Evolutionary conservation across 352 stramenopile species (phyloP).

Genomic region (Phytopythium ostracodes): DNA sequence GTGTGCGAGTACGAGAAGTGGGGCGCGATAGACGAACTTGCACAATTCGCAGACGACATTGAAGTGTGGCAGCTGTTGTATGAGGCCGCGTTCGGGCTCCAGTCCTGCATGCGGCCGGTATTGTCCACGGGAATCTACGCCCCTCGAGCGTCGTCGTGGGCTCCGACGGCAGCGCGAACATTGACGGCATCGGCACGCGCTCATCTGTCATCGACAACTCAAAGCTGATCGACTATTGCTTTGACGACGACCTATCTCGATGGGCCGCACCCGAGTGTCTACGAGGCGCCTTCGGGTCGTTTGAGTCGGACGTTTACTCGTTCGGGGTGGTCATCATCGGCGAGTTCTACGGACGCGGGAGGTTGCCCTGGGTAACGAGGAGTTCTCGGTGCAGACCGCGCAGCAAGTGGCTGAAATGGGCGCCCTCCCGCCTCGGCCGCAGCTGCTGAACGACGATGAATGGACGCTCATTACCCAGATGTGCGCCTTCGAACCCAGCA

Average conservation of each 20-base stretch:
- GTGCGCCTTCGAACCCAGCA: background rate
- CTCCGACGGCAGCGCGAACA: slow-evolving; percentile 3
- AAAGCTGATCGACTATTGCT: background rate
- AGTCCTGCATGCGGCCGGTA: slow-evolving; percentile 4
- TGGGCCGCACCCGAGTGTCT: slow-evolving; percentile 33
- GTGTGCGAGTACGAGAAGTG: slow-evolving; percentile 16
- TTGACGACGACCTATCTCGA: slow-evolving; percentile 9
- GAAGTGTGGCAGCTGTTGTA: slow-evolving; percentile 9
- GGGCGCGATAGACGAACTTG: slow-evolving; percentile 5
- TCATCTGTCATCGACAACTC: background rate
- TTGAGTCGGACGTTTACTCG: slow-evolving; percentile 28
- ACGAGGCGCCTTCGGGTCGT: slow-evolving; percentile 8
- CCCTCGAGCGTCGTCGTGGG: slow-evolving; percentile 8
- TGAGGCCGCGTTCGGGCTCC: slow-evolving; percentile 5
- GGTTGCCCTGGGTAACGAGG: background rate
- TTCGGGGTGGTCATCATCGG: slow-evolving; percentile 27
- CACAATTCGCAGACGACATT: background rate
- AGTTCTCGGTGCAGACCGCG: background rate
- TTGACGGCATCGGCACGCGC: slow-evolving; percentile 17
- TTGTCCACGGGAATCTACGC: slow-evolving; percentile 10
- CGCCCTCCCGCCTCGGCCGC: background rate
- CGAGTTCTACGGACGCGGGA: background rate
- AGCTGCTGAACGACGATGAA: background rate
- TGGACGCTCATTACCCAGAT: slow-evolving; percentile 4
- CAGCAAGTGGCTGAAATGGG: background rate